Percentiles rank a stretch among this genome's conserved stretches.
Evolutionary conservation across 140 eudicot species (phyloP).

Genomic region (Oenanthe javanica): DNA sequence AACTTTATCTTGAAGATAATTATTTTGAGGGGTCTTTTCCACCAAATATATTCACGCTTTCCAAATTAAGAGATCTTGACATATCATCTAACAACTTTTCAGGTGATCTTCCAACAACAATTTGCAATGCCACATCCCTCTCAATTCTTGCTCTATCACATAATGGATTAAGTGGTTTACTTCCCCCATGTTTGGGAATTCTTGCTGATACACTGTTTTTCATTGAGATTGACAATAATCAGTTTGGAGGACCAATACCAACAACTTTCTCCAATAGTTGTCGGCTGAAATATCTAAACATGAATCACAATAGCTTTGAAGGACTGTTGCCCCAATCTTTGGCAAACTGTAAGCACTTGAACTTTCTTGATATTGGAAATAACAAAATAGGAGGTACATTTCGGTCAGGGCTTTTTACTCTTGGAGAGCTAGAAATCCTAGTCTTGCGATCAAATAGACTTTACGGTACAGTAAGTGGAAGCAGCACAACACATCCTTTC

Average conservation of each 20-base stretch:
- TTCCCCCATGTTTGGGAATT: not conserved
- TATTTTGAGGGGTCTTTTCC: too few species aligned
- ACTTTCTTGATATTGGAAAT: slow-evolving; percentile 33
- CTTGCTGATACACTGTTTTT: not conserved
- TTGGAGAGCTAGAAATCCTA: slow-evolving; percentile 28
- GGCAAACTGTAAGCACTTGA: slow-evolving; percentile 18
- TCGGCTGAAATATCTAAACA: not conserved
- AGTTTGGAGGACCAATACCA: not conserved
- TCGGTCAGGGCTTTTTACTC: slow-evolving; percentile 22
- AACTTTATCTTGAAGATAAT: not conserved
- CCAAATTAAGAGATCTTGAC: not conserved
- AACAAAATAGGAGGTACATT: slow-evolving; percentile 26
- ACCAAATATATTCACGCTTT: not conserved
- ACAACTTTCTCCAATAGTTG: not conserved
- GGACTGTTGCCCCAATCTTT: slow-evolving; percentile 19
- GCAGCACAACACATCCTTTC: slow-evolving; percentile 17
- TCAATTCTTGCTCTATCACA: not conserved
- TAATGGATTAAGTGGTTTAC: not conserved
- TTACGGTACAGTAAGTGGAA: slow-evolving; percentile 14
- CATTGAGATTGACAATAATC: not conserved
- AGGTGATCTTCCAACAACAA: not conserved
- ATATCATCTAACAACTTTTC: not conserved
- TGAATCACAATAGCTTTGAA: slow-evolving; percentile 19
- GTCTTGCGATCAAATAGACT: slow-evolving; percentile 32
- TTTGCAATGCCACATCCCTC: not conserved